A percentile compares a stretch with the other conserved stretches of the same genome.
These are phyloP conservation scores for Thuja plicata DNA, from an alignment of 83 land plant genomes.

Conservation along the genomic window DNA sequence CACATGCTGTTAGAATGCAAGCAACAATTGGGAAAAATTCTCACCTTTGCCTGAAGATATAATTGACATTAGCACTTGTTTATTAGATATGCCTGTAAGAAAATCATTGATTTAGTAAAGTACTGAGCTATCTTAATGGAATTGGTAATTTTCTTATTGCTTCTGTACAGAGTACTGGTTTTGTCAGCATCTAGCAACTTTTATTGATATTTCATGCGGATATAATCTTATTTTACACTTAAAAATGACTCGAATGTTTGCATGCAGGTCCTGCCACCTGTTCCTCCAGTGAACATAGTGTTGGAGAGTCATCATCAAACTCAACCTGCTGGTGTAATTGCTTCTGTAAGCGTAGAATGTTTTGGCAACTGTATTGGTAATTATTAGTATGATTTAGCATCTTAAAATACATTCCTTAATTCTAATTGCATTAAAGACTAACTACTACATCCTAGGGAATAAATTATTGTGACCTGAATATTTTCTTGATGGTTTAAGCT, in stretches of 20 bases:
- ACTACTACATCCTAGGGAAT: background rate
- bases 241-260: no score
- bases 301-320: conserved; percentile 65
- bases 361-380: background rate
- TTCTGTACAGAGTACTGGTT: background rate
- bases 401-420: background rate
- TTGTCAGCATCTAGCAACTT: background rate
- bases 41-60: background rate
- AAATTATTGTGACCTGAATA: background rate
- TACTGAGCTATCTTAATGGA: background rate
- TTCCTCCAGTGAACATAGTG: conserved; percentile 61
- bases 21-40: background rate
- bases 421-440: background rate
- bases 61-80: background rate
- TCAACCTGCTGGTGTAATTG: conserved; percentile 63
- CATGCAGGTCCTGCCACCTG: conserved; percentile 83
- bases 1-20: background rate
- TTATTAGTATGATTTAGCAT: background rate
- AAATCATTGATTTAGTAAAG: background rate
- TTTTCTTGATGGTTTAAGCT: background rate
- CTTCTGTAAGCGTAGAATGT: conserved; percentile 58
- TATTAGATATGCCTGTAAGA: background rate
- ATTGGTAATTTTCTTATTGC: no score
- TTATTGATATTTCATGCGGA: background rate
- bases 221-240: background rate